These are phyloP conservation scores for Erythrobasidium hasegawianum DNA, from an alignment of 1,284 basidiomycete genomes.

Conservation along the genomic window DNA sequence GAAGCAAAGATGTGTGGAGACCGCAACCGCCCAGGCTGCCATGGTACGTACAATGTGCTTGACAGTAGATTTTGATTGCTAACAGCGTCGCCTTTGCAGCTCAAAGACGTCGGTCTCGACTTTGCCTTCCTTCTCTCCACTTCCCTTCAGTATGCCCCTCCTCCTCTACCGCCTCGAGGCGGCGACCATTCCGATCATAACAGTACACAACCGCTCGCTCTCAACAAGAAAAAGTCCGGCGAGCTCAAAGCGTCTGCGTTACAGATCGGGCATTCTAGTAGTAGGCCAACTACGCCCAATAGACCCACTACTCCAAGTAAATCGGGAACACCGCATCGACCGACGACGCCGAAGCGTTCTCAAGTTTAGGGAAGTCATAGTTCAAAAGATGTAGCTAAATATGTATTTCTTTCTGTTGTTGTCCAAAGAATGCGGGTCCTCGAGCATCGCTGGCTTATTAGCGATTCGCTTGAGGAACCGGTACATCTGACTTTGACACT, in stretches of 20 bases:
- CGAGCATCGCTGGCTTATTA: no score
- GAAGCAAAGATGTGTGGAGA: slow-evolving; percentile 69
- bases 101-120: slow-evolving; percentile 87
- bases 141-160: background rate
- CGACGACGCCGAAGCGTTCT: no score
- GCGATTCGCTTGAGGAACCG: no score
- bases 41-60: slow-evolving; percentile 58
- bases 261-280: background rate
- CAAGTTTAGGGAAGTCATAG: no score
- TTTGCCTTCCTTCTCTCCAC: slow-evolving; percentile 54
- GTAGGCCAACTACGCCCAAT: no score
- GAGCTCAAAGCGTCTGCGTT: background rate
- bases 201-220: background rate
- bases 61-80: background rate
- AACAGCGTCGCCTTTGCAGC: slow-evolving; percentile 38
- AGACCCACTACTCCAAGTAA: no score
- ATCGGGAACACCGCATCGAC: no score
- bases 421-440: no score
- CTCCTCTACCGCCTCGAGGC: background rate
- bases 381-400: no score
- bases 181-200: background rate
- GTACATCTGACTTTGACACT: no score
- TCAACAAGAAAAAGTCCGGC: background rate
- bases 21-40: slow-evolving; percentile 70
- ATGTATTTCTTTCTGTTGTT: no score